Evolutionary conservation across 164 flowering plant species (phyloP).

Genomic region (Aristolochia fimbriata): DNA sequence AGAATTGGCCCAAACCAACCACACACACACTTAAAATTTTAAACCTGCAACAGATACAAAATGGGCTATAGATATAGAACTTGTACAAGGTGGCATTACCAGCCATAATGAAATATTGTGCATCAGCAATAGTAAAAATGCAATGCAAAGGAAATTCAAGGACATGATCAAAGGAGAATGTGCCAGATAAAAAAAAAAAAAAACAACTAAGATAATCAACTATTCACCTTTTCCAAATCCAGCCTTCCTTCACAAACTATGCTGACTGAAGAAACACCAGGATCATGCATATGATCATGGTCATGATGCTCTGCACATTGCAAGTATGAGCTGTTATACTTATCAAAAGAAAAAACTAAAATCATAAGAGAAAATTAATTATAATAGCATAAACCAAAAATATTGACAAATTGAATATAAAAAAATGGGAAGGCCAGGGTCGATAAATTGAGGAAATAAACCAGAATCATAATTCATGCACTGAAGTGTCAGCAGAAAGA

Average conservation of each 20-base stretch:
- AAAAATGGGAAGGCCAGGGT: no score
- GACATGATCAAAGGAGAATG: not conserved
- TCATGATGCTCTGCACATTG: slow-evolving; percentile 60
- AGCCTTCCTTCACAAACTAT: slow-evolving; percentile 93
- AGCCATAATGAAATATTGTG: not conserved
- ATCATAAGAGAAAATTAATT: not conserved
- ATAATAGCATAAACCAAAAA: no score
- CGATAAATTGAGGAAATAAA: no score
- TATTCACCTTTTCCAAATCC: slow-evolving; percentile 82
- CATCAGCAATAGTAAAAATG: no score
- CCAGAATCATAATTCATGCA: no score
- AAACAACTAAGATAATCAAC: not conserved
- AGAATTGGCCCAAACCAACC: no score
- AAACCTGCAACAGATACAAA: not conserved
- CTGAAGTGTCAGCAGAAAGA: no score
- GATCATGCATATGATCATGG: slow-evolving; percentile 90
- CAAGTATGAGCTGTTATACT: not conserved
- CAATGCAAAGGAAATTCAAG: no score
- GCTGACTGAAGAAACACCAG: slow-evolving; percentile 96
- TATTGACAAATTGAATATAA: no score
- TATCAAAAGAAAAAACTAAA: not conserved
- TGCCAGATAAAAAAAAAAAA: not conserved
- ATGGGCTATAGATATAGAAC: not conserved
- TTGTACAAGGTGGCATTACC: not conserved
- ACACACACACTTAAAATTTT: no score